Base-by-base conservation (phyloP, 805 yeast genomes). In the Barnettozyma siamensis region DNA sequence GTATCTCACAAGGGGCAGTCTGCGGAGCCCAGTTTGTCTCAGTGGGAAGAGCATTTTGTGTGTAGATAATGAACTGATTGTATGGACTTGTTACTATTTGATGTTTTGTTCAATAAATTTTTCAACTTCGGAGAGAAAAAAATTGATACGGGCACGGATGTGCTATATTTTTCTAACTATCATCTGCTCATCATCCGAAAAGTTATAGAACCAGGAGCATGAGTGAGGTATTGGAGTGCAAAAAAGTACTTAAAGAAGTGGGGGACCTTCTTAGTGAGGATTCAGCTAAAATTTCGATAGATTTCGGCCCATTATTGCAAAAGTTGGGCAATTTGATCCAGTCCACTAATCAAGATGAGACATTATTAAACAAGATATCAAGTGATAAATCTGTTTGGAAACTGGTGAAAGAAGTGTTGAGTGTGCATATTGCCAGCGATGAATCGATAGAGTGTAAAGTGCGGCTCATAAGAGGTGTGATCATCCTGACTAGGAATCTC, bases 401-500 rank as follows among this genome's bases (percentile, higher is more conserved):
- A 7, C 12, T 23, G 37, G 17, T 24, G 12, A 26, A 18, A 5
- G 13, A 18, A 5, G 5, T 24, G 3, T 11, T 34, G n/a, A n/a
- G n/a, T 12, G 11, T 3, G 7, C 5, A 9, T 3, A 17, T 5
- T 10, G 2, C 24, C 0, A 8, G n/a, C 5, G 45, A 43, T 33
- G 33, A 37, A 0, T 42, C 46, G 10, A 21, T 44, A 7, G 45
- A 23, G 2, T 32, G 44, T 5, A 44, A 51, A 8, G 44, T 60
- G 7, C 58, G 82, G 33, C 46, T 69, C 3, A 41, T 70, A 3
- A 60, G 81, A 49, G 83, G 79, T 2, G 48, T 68, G 1, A 41
- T 75, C 1, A 46, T 78, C n/a, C 41, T 77, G n/a, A 58, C 68
- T 23, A 58, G 83, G 44, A 77, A 76, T 48, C 47, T 75, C 19